A percentile compares a stretch with the other conserved stretches of the same genome.
These are phyloP conservation scores for Mycosarcoma maydis DNA, from an alignment of 1,284 basidiomycete species.

Conservation along the genomic window DNA sequence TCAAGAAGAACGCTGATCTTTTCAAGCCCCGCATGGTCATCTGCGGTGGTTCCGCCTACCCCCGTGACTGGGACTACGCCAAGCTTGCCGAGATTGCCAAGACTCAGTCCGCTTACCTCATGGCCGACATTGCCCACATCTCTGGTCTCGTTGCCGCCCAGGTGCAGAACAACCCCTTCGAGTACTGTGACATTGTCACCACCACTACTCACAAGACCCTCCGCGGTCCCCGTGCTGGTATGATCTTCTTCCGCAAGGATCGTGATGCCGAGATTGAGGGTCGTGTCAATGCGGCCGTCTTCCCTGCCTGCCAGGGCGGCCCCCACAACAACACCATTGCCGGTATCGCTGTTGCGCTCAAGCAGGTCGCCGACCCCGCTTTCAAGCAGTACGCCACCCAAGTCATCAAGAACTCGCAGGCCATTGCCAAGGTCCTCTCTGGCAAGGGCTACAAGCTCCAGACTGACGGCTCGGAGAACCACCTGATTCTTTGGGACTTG, in stretches of 20 bases:
- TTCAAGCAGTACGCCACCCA: constrained; percentile 95
- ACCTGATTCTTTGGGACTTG: constrained; percentile 97
- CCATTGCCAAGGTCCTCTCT: constrained; percentile 62
- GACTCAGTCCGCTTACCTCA: constrained; percentile 84
- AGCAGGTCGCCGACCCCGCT: constrained; percentile 87
- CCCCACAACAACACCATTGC: constrained; percentile 99
- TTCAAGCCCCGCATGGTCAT: constrained; percentile 97
- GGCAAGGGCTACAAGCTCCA: constrained; percentile 80
- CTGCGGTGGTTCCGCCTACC: constrained; percentile 98
- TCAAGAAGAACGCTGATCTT: constrained; percentile 88
- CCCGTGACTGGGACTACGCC: constrained; percentile 85
- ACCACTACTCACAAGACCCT: constrained; percentile 90
- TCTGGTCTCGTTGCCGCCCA: constrained; percentile 93
- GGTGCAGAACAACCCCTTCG: constrained; percentile 92
- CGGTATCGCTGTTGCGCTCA: constrained; percentile 91
- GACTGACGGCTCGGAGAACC: constrained; percentile 96
- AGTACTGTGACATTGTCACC: constrained; percentile 85
- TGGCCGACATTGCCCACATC: constrained; percentile 92
- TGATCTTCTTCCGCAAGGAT: constrained; percentile 99
- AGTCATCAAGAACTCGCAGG: constrained; percentile 75
- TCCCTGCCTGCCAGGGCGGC: constrained; percentile 99
- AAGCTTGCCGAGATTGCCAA: constrained; percentile 83
- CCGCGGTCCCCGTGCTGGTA: constrained; percentile 94
- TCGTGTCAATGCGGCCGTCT: constrained; percentile 96
- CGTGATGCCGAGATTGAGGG: constrained; percentile 87